Evolutionary conservation across 495 filamentous ascomycete genomes (phyloP).

Genomic region (Chaetomium cochliodes): DNA sequence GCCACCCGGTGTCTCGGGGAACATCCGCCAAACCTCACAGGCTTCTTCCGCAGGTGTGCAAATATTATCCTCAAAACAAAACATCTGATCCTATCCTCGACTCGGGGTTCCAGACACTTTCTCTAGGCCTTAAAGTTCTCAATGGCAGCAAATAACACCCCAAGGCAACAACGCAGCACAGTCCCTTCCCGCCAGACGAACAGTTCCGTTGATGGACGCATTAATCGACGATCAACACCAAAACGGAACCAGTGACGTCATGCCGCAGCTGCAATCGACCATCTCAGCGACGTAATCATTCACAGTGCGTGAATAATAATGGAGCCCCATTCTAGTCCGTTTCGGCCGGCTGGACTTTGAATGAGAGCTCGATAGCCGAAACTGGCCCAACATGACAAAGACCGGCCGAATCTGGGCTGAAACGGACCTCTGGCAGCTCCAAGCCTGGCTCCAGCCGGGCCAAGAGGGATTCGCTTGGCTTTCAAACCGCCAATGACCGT

Average conservation of each 20-base stretch:
- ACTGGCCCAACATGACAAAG: neutral
- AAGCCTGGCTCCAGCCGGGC: neutral
- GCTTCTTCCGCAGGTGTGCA: too few species aligned
- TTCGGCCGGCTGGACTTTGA: neutral
- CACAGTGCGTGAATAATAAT: neutral
- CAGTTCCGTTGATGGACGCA: too few species aligned
- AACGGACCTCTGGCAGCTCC: neutral
- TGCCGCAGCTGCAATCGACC: neutral
- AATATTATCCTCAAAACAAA: neutral
- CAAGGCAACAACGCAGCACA: too few species aligned
- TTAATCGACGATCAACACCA: neutral
- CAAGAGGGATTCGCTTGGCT: neutral
- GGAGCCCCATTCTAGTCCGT: neutral
- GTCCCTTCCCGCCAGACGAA: too few species aligned
- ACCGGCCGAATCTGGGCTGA: slow-evolving; percentile 2
- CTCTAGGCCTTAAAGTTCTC: neutral
- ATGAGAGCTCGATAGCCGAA: neutral
- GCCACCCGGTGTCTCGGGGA: neutral
- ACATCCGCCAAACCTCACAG: neutral
- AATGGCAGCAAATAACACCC: too few species aligned
- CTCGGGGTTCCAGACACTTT: neutral
- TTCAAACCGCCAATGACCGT: neutral
- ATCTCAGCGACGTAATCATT: neutral
- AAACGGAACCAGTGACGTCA: slow-evolving; percentile 1
- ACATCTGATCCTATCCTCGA: neutral